Evolutionary conservation across 306 rosid genomes (phyloP), one percentile per base, ranked within the genome.

Genomic region (Vicia faba): DNA sequence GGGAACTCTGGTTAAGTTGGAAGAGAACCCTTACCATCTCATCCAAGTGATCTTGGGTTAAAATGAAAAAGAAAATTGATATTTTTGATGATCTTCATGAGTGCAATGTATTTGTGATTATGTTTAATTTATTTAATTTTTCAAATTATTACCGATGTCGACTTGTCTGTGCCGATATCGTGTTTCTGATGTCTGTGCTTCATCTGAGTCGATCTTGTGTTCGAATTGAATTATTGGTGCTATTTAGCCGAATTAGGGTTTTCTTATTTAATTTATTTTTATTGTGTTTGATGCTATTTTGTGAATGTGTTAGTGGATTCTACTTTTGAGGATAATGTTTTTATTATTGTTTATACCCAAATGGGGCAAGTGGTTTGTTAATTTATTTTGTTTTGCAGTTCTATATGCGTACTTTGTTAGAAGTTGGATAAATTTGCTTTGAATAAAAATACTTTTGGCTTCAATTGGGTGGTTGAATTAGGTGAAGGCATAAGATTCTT

Each of bases 351-450:
- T 48, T 49, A 28, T 35, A 53, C 33, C 43, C 16, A 36, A 65
- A 31, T 59, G 64, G 64, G 65, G 58, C 60, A 65, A 77, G 13
- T 29, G 50, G 50, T 59, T 13, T 61, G 39, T 51, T 41, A 18
- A n/a, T 26, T 66, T 25, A 31, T 20, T 59, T 68, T 54, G 35
- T 36, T 36, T 68, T 46, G 29, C 9, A 3, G 54, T 45, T 72
- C 51, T 41, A 28, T 51, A n/a, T 59, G 14, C 14, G 64, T 15
- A 5, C 11, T 14, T 35, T 41, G 39, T 50, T 59, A 28, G 26
- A 61, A 4, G 69, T 75, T 68, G 45, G 64, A 26, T 59, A 43
- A 45, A 12, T 44, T 13, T 75, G 60, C 51, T 25, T 64, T 36
- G 28, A 38, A n/a, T 28, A 44, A 33, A 60, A 62, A n/a, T 5